phyloP scores from a whole-genome alignment of 225 moss, liverwort and hornwort genomes.

The Sphagnum contortum region DNA sequence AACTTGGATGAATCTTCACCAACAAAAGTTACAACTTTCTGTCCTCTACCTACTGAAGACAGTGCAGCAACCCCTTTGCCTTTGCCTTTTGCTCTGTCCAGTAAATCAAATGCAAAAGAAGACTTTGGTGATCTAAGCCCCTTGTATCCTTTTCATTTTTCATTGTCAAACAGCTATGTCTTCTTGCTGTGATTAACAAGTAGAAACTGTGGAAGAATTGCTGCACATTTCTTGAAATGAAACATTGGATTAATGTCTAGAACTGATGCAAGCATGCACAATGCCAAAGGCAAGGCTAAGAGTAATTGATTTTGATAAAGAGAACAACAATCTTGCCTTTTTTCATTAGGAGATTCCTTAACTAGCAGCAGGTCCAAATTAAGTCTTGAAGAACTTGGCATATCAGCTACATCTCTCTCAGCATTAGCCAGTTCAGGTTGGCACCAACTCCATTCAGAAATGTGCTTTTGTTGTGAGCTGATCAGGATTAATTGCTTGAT shows the following conservation, averaged over 20 bases:
- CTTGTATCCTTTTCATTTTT: conserved; percentile 29
- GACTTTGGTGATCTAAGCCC: conserved; percentile 26
- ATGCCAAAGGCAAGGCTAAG: too few species aligned
- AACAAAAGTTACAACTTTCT: conserved; percentile 10
- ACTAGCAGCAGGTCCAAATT: conserved; percentile 34
- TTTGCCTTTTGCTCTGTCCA: too few species aligned
- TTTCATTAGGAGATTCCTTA: conserved; percentile 15
- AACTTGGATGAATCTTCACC: conserved; percentile 16
- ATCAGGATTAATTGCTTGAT: neutral
- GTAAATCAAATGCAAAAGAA: conserved; percentile 4
- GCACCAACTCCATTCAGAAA: conserved; percentile 1
- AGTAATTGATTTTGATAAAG: too few species aligned
- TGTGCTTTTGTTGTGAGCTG: neutral
- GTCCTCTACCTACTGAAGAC: too few species aligned
- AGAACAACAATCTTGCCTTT: too few species aligned
- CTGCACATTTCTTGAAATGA: too few species aligned
- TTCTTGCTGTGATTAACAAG: too few species aligned
- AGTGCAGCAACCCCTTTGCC: too few species aligned
- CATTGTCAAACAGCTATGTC: neutral
- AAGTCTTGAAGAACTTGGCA: conserved; percentile 38
- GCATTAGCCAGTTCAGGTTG: conserved; percentile 37
- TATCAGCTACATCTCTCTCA: conserved; percentile 43
- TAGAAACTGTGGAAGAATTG: too few species aligned
- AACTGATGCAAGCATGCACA: too few species aligned
- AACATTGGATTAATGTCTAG: too few species aligned